Evolutionary conservation across 495 filamentous ascomycete genomes (phyloP), one percentile per base, ranked within the genome.

Genomic region (Neurospora sublineolata): DNA sequence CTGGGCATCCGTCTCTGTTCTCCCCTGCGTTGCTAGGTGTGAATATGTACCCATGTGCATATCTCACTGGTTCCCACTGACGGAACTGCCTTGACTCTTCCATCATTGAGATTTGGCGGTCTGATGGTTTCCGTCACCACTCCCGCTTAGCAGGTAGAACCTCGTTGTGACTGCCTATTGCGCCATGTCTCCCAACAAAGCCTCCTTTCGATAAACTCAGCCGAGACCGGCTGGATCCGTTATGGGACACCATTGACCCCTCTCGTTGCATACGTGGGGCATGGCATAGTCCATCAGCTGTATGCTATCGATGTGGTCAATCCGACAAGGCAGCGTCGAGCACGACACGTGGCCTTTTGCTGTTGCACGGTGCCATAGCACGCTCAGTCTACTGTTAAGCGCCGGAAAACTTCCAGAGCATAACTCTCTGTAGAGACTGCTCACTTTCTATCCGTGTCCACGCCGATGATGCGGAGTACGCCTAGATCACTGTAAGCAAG

Each of bases 401-500:
- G 20, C 20, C 16, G 64, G 1, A 16, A 20, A 68, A 41, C 6
- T 7, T 27, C 8, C 16, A 14, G 52, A 68, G 18, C 20, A 37
- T 67, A n/a, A 37, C 23, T n/a, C 16, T 42, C 36, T 68, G 67
- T 23, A 4, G 36, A 70, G 69, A 72, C 76, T 20, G 8, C 38
- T 76, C 69, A 83, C 74, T 83, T 85, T 52, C 79, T 77, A 68
- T 84, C 83, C 14, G 76, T 71, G 71, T 83, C 83, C 20, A 83
- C 73, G 41, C 93, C 93, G 68, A 97, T 85, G 79, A 97, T 94
- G 83, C 90, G 94, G 74, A 99, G 82, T 20, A 90, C 91, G 1
- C 90, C 89, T 4, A 89, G 83, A 76, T 96, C 95, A 30, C 92
- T 90, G 83, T 97, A 97, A 14, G 94, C 95, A 69, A 99, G 78